Percentiles rank a stretch among this genome's conserved stretches.
Conservation (phyloP, 768 basidiomycete genomes). For the Psilocybe cyanescens region DNA sequence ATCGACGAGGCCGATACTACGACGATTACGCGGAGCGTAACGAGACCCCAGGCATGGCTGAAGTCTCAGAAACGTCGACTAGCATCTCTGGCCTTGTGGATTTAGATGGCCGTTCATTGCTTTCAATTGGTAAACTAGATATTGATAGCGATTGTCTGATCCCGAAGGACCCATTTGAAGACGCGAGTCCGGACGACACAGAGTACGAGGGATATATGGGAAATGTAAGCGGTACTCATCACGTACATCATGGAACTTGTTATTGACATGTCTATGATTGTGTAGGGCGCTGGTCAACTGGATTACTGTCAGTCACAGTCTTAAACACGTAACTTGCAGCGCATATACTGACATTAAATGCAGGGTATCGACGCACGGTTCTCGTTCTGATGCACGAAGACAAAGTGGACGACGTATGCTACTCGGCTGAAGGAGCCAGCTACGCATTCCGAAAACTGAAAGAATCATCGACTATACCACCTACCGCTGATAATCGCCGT, state of each 20-base stretch:
- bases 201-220: conserved; percentile 46
- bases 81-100: conserved; percentile 32
- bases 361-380: conserved; percentile 30
- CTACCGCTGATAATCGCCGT: conserved; percentile 18
- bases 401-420: conserved; percentile 22
- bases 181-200: conserved; percentile 32
- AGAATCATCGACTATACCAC: conserved; percentile 10
- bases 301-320: conserved; percentile 30
- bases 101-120: conserved; percentile 29
- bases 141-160: conserved; percentile 32
- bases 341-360: neutral
- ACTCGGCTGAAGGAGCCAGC: conserved; percentile 18
- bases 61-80: conserved; percentile 24
- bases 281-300: conserved; percentile 14
- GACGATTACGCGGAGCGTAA: conserved; percentile 22
- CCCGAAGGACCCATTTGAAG: conserved; percentile 38
- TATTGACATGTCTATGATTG: conserved; percentile 2
- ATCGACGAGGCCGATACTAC: conserved; percentile 16
- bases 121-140: conserved; percentile 17
- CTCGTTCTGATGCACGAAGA: conserved; percentile 32
- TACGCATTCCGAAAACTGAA: conserved; percentile 26
- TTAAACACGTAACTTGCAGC: conserved; percentile 22
- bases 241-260: conserved; percentile 18
- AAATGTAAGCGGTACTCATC: conserved; percentile 31
- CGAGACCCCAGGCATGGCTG: conserved; percentile 37